A percentile compares a stretch with the other conserved stretches of the same genome.
These are phyloP conservation scores for Plectosphaerella sp. DNA, from an alignment of 2,329 filamentous ascomycete genomes.

Conservation along the genomic window DNA sequence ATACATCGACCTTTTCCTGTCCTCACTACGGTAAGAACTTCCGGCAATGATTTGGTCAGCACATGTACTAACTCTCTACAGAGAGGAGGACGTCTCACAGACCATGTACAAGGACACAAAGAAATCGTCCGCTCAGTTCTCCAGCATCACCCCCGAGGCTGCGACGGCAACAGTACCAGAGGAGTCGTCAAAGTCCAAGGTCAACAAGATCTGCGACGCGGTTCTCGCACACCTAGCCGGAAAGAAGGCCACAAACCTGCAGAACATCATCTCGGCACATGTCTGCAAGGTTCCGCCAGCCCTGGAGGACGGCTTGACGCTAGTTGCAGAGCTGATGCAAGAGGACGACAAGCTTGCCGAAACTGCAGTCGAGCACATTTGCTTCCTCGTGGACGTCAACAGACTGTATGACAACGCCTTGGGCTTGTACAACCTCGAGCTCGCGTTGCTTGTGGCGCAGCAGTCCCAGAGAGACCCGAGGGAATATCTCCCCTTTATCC, in stretches of 20 bases:
- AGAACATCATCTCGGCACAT: conserved; percentile 91
- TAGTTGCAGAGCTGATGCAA: conserved; percentile 72
- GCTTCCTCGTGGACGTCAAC: conserved; percentile 93
- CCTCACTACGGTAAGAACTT: conserved; percentile 64
- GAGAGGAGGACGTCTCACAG: conserved; percentile 87
- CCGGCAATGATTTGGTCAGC: too few relatives aligned
- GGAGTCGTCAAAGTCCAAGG: conserved; percentile 48
- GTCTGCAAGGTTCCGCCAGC: conserved; percentile 92
- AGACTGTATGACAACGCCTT: conserved; percentile 86
- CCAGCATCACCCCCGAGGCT: not conserved
- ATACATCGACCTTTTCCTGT: conserved; percentile 87
- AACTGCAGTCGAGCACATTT: conserved; percentile 91
- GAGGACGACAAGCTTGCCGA: conserved; percentile 71
- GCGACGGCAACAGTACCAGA: conserved; percentile 3
- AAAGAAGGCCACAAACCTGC: conserved; percentile 62
- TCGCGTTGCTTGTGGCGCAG: conserved; percentile 86
- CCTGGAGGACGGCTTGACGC: conserved; percentile 73
- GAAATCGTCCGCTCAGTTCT: conserved; percentile 16
- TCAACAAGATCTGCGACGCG: conserved; percentile 85
- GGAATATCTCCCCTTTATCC: conserved; percentile 93
- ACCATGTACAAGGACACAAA: conserved; percentile 92
- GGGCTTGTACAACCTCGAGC: conserved; percentile 85
- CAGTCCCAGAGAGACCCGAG: conserved; percentile 93
- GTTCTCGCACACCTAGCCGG: conserved; percentile 65
- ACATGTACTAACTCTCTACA: conserved; percentile 25